These are phyloP conservation scores for Backusella circina DNA, from an alignment of 192 early-diverging fungal genomes.

Conservation along the genomic window DNA sequence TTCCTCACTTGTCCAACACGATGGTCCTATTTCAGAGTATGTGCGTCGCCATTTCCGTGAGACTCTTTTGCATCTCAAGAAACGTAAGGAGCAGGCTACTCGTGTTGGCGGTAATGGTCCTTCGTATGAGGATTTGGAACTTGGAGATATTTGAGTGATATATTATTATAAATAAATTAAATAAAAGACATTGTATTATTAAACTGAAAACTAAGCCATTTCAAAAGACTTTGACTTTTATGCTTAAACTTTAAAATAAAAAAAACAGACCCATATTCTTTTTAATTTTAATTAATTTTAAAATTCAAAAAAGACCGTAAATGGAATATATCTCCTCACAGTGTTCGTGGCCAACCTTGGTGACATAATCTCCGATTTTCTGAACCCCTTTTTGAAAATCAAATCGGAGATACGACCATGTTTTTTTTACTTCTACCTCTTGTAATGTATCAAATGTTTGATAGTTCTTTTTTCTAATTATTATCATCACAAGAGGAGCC, in stretches of 20 bases:
- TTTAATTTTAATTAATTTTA: too few relatives aligned
- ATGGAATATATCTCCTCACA: too few relatives aligned
- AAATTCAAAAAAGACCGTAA: too few relatives aligned
- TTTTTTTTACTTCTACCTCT: not conserved
- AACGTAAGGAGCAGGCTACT: conserved; percentile 21
- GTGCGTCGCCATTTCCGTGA: conserved; percentile 68
- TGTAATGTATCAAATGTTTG: not conserved
- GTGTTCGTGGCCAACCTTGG: not conserved
- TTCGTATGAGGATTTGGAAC: conserved; percentile 4
- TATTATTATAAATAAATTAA: not conserved
- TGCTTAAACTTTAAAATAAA: too few relatives aligned
- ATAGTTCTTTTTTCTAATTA: not conserved
- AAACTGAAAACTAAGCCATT: too few relatives aligned
- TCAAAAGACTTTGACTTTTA: too few relatives aligned
- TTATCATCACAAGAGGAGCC: too few relatives aligned
- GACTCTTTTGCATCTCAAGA: conserved; percentile 61
- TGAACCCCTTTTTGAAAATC: not conserved
- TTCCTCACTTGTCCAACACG: conserved; percentile 59
- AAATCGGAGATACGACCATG: not conserved
- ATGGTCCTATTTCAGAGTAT: conserved; percentile 58
- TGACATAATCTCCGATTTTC: not conserved
- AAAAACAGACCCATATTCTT: too few relatives aligned
- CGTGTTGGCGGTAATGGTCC: not conserved
- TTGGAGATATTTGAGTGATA: not conserved
- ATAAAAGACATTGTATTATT: not conserved